Conservation (phyloP, 805 yeast species). For the Zygosaccharomyces kombuchaensis region DNA sequence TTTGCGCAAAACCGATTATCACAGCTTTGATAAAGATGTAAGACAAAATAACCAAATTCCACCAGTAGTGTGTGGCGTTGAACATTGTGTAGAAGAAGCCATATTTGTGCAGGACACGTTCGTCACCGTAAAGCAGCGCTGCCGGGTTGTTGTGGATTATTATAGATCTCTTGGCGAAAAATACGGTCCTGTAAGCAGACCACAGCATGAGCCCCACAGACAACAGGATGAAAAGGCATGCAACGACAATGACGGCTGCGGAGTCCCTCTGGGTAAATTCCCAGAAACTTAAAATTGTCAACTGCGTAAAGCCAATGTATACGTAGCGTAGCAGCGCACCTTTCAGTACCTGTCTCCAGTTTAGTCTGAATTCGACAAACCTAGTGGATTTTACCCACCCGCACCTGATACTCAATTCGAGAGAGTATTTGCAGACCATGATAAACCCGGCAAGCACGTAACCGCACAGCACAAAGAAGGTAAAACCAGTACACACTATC, state of each 20-base stretch:
- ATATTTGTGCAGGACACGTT: conserved; percentile 64
- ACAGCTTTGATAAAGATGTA: conserved; percentile 64
- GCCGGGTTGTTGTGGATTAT: conserved; percentile 72
- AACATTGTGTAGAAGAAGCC: conserved; percentile 91
- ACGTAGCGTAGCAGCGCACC: conserved; percentile 77
- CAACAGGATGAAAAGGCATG: conserved; percentile 63
- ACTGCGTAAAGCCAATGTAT: conserved; percentile 80
- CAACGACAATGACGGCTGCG: conserved; percentile 80
- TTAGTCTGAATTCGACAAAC: conserved; percentile 46
- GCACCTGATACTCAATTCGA: conserved; percentile 45
- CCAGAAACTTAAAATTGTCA: conserved; percentile 77
- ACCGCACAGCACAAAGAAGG: conserved; percentile 76
- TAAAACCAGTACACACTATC: conserved; percentile 80
- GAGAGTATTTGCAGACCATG: conserved; percentile 47
- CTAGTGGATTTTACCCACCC: conserved; percentile 49
- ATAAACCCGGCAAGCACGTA: conserved; percentile 63
- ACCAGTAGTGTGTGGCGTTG: conserved; percentile 76
- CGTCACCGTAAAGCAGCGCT: conserved; percentile 78
- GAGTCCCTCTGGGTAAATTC: conserved; percentile 81
- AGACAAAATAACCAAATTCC: conserved; percentile 59
- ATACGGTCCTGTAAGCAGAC: conserved; percentile 60
- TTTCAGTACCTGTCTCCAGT: conserved; percentile 60
- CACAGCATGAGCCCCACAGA: conserved; percentile 57
- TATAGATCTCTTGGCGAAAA: conserved; percentile 61
- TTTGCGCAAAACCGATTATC: conserved; percentile 75